Base-by-base conservation (phyloP, 2,329 filamentous ascomycete genomes). In the Simplicillium aogashimaense region DNA sequence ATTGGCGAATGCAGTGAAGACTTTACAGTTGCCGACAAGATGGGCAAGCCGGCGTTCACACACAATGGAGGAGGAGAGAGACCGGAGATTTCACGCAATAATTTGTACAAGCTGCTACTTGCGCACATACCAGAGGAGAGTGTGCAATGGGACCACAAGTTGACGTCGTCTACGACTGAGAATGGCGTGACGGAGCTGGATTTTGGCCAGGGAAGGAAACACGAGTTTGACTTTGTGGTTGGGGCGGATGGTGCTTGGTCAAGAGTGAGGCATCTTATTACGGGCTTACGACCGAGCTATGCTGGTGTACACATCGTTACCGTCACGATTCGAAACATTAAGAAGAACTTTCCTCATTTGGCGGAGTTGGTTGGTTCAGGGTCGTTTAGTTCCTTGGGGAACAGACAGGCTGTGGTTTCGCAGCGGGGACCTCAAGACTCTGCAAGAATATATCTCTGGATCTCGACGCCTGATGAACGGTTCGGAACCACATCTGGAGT, bases 1-100 rank as follows among this genome's bases (percentile, higher is more conserved):
- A 80, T 63, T 1, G 56, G 58, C 28, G 64, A 64, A 3, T 69
- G 69, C 45, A 56, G 56, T 40, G 61, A 72, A 33, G 56, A 52
- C 2, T 39, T 59, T 30, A 60, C 59, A 35, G 37, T 70, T 10
- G 50, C 60, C 9, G 42, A 47, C 17, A 53, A 49, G 3, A 39
- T 50, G 4, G 61, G 56, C 11, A 42, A 42, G 2, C 42, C 57
- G 11, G 29, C 52, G 6, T 45, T 53, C 32, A 39, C 32, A 0
- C 49, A 54, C 12, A 36, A 46, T 3, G 55, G 50, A 2, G 51
- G 50, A 0, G 39, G 35, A 3, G 32, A 48, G 6, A 50, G 60
- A 0, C 64, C 65, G 0, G 64, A 69, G 45, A 65, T 68, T 29
- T 54, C 60, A 4, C 51, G 66, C 2, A 49, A 55, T 13, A 48